A percentile compares a stretch with the other conserved stretches of the same genome.
Evolutionary conservation across 192 early-diverging fungal genomes (phyloP).

Genomic region (Dissophora ornata): DNA sequence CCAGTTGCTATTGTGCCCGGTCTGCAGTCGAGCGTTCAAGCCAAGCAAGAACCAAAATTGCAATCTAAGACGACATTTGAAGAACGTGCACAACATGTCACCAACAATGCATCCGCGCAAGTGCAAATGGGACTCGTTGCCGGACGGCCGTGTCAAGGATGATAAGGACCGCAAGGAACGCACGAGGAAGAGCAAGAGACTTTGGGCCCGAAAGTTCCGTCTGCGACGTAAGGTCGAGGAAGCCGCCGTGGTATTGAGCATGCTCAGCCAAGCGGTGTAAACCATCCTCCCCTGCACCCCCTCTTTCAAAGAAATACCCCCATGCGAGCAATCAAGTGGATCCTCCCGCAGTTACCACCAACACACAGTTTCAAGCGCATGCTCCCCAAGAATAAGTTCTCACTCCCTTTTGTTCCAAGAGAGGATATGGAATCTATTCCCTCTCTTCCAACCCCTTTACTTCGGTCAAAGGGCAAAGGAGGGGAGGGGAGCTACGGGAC

Average conservation of each 20-base stretch:
- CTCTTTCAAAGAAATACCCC: not conserved
- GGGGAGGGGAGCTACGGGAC: too few species aligned
- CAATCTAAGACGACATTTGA: constrained; percentile 39
- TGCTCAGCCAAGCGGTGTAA: constrained; percentile 52
- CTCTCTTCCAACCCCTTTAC: not conserved
- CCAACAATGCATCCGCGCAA: constrained; percentile 50
- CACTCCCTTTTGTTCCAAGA: constrained; percentile 32
- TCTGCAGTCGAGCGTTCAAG: constrained; percentile 51
- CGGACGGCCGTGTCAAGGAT: constrained; percentile 52
- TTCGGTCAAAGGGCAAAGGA: too few species aligned
- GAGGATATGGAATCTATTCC: constrained; percentile 11
- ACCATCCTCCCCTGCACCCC: not conserved
- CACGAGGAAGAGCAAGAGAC: constrained; percentile 43
- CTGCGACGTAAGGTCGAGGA: constrained; percentile 50
- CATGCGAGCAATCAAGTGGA: too few species aligned
- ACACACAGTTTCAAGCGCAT: too few species aligned
- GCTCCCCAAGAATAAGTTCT: constrained; percentile 10
- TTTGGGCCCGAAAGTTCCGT: constrained; percentile 55
- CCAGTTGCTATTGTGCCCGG: constrained; percentile 43
- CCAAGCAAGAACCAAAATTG: constrained; percentile 55
- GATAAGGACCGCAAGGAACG: constrained; percentile 54
- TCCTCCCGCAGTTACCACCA: too few species aligned
- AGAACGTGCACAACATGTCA: constrained; percentile 53
- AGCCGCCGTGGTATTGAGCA: constrained; percentile 48
- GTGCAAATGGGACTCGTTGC: constrained; percentile 53